Percentiles rank a stretch among this genome's conserved stretches.
These are phyloP conservation scores for Aspergillus puulaauensis DNA, from an alignment of 2,329 filamentous ascomycete genomes.

Conservation along the genomic window DNA sequence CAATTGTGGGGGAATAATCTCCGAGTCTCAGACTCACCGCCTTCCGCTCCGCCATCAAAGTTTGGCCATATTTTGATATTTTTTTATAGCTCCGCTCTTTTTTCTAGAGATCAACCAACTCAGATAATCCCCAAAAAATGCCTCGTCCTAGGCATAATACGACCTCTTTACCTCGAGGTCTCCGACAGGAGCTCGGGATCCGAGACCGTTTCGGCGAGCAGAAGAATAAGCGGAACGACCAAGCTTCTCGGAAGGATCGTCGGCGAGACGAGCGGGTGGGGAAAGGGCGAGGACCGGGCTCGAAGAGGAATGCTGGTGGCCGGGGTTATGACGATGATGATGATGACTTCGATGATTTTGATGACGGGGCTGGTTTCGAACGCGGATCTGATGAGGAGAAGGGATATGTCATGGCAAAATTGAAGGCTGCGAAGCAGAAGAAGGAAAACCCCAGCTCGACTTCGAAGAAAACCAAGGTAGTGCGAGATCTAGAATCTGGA, in stretches of 20 bases:
- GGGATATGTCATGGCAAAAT: constrained; percentile 13
- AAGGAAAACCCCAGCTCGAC: constrained; percentile 33
- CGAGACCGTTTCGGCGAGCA: constrained; percentile 35
- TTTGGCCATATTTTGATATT: constrained; percentile 7
- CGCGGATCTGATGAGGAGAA: constrained; percentile 15
- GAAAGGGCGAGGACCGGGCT: constrained; percentile 50
- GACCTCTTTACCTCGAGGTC: constrained; percentile 40
- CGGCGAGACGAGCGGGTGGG: constrained; percentile 65
- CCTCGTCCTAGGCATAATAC: constrained; percentile 40
- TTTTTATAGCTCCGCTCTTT: constrained; percentile 6
- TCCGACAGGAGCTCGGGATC: constrained; percentile 43
- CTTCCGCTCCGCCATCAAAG: constrained; percentile 21
- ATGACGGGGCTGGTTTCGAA: constrained; percentile 22
- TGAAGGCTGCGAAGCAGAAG: constrained; percentile 23
- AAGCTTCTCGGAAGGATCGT: constrained; percentile 59
- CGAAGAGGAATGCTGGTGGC: constrained; percentile 17
- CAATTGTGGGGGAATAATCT: constrained; percentile 13
- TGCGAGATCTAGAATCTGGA: constrained; percentile 29
- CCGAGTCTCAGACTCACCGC: constrained; percentile 18
- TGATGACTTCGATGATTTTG: constrained; percentile 27
- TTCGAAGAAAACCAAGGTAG: constrained; percentile 32
- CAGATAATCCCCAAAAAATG: constrained; percentile 24
- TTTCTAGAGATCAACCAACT: neutral
- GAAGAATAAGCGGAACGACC: constrained; percentile 30
- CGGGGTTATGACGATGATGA: constrained; percentile 17